These are phyloP conservation scores for Xylariales sp. DNA, from an alignment of 2,329 filamentous ascomycete genomes.

Conservation along the genomic window DNA sequence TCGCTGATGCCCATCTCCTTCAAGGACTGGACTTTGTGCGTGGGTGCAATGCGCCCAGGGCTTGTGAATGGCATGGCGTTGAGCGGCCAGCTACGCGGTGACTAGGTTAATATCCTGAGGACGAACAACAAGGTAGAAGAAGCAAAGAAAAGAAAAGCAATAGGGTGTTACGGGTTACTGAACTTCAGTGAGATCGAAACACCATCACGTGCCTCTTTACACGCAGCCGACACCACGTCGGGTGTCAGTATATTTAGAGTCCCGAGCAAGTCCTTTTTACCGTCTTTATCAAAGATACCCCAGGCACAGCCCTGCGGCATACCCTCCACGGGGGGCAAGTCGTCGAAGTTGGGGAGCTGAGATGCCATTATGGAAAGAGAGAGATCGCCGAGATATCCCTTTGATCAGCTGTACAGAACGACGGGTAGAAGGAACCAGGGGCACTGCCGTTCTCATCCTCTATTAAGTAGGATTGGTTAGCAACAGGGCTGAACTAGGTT, in stretches of 20 bases:
- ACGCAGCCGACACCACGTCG: slow-evolving; percentile 34
- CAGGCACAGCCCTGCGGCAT: slow-evolving; percentile 46
- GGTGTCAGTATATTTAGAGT: slow-evolving; percentile 50
- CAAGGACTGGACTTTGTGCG: not conserved
- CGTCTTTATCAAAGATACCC: slow-evolving; percentile 48
- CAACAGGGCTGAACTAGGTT: no score
- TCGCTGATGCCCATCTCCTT: not conserved
- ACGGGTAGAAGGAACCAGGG: no score
- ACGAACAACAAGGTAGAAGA: no score
- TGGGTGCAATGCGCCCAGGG: not conserved
- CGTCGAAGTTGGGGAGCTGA: slow-evolving; percentile 38
- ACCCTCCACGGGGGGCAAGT: slow-evolving; percentile 34
- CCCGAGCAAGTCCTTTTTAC: slow-evolving; percentile 43
- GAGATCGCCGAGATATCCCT: not conserved
- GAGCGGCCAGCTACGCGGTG: no score
- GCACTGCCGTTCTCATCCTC: no score
- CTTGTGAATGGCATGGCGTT: no score
- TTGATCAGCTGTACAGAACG: no score
- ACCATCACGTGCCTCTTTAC: slow-evolving; percentile 39
- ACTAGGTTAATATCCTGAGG: no score
- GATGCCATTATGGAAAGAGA: slow-evolving; percentile 12
- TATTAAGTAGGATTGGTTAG: no score
- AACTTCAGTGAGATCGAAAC: slow-evolving; percentile 52
- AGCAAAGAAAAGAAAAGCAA: no score
- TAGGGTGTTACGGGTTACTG: no score